A percentile compares a stretch with the other conserved stretches of the same genome.
Evolutionary conservation across 1,139 yeast species (phyloP).

Genomic region (Geotrichum armillariae): DNA sequence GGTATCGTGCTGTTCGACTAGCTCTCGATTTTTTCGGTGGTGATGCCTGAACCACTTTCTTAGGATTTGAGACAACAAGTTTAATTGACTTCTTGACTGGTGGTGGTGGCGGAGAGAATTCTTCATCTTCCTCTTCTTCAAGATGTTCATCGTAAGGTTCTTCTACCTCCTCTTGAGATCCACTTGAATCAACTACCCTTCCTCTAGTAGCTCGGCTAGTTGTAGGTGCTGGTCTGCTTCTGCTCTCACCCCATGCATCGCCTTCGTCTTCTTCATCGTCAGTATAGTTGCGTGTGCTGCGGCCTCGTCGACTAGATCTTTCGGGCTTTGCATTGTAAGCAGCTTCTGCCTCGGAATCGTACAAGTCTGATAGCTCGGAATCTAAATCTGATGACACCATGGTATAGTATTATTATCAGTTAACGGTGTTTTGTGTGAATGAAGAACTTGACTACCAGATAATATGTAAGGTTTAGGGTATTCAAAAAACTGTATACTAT

Average conservation of each 20-base stretch:
- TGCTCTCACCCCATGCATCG: slow-evolving; percentile 18
- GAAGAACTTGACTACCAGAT: no score
- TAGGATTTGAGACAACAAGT: slow-evolving; percentile 16
- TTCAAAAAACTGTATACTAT: no score
- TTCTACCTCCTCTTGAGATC: slow-evolving; percentile 16
- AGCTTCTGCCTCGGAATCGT: slow-evolving; percentile 17
- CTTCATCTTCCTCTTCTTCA: slow-evolving; percentile 23
- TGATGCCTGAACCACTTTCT: slow-evolving; percentile 1
- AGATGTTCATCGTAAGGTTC: slow-evolving; percentile 20
- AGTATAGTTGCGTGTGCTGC: slow-evolving; percentile 5
- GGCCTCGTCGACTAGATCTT: slow-evolving; percentile 6
- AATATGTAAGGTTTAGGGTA: no score
- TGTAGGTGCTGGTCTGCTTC: slow-evolving; percentile 22
- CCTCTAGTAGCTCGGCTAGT: slow-evolving; percentile 3
- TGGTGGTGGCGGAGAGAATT: slow-evolving; percentile 15
- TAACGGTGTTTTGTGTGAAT: no score
- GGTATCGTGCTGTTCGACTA: slow-evolving; percentile 24
- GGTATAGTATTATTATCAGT: slow-evolving; percentile 1
- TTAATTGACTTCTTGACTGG: slow-evolving; percentile 17
- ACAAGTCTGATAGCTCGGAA: slow-evolving; percentile 29
- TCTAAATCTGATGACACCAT: slow-evolving; percentile 25
- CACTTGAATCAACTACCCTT: slow-evolving; percentile 13
- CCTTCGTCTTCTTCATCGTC: slow-evolving; percentile 15
- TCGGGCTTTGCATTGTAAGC: slow-evolving; percentile 3
- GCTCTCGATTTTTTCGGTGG: slow-evolving; percentile 13